phyloP scores from a whole-genome alignment of 2,329 filamentous ascomycete genomes.

The Diatrype stigma region DNA sequence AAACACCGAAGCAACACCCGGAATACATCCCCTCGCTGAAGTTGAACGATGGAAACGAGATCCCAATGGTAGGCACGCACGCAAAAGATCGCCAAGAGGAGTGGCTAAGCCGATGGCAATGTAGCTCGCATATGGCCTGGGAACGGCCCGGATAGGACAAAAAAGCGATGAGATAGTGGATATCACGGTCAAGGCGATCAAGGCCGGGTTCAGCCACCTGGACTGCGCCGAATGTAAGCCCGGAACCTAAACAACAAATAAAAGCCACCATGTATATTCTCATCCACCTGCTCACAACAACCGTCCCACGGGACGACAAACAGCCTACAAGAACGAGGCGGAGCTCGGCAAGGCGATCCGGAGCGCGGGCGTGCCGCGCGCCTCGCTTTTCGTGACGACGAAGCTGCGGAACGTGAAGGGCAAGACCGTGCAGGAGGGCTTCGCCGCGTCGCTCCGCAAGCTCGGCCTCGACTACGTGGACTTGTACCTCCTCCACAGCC shows the following conservation, averaged over 20 bases:
- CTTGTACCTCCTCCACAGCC: conserved; percentile 62
- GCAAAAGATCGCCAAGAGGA: neutral
- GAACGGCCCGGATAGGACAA: conserved; percentile 62
- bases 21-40: conserved; percentile 54
- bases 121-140: conserved; percentile 69
- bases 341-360: conserved; percentile 71
- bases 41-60: conserved; percentile 69
- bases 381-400: conserved; percentile 65
- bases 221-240: conserved; percentile 71
- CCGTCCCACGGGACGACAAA: no score
- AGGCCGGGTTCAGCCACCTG: conserved; percentile 66
- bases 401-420: conserved; percentile 44
- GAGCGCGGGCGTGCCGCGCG: conserved; percentile 58
- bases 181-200: conserved; percentile 57
- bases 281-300: neutral
- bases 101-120: conserved; percentile 1
- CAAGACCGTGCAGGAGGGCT: conserved; percentile 42
- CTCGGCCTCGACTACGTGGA: conserved; percentile 70
- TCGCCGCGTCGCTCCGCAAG: conserved; percentile 58
- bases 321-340: conserved; percentile 60
- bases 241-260: no score
- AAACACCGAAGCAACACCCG: conserved; percentile 34
- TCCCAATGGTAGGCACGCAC: conserved; percentile 56
- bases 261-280: no score
- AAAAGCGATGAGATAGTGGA: conserved; percentile 52